Conservation (phyloP, 352 stramenopile genomes). For the Blastocystis sp. region DNA sequence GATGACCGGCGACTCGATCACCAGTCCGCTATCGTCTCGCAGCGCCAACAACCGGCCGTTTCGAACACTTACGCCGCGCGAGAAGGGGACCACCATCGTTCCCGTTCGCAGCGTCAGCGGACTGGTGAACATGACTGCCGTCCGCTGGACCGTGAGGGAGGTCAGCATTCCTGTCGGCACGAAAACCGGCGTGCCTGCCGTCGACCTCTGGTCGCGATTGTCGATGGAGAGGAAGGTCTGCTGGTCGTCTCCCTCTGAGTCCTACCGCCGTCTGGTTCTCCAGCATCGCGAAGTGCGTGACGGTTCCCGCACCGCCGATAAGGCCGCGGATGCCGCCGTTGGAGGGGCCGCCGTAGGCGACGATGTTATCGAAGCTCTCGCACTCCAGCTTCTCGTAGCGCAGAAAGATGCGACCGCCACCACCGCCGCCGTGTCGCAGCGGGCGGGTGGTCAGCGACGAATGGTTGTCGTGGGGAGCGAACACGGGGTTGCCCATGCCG, state of each 20-base stretch:
- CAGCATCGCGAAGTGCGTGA: background rate
- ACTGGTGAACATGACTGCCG: background rate
- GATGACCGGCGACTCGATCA: background rate
- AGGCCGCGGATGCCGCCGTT: background rate
- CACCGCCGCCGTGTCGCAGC: background rate
- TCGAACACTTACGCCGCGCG: background rate
- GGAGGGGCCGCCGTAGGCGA: background rate
- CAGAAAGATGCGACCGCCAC: background rate
- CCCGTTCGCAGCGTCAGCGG: background rate
- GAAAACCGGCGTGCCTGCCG: background rate
- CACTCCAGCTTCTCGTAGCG: background rate
- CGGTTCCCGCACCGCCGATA: background rate
- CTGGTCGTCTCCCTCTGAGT: background rate
- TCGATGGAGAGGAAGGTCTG: background rate
- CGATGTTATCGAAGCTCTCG: background rate
- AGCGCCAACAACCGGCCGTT: background rate
- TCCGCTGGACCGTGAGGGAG: background rate
- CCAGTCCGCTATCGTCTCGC: background rate
- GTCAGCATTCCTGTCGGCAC: background rate
- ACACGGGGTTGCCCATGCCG: background rate
- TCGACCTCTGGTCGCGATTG: background rate
- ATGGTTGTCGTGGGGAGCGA: too few relatives aligned
- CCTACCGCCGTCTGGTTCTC: background rate
- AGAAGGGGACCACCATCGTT: background rate
- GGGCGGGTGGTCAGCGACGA: background rate